Evolutionary conservation across 2,329 filamentous ascomycete genomes (phyloP).

Genomic region (Tolypocladium paradoxum): DNA sequence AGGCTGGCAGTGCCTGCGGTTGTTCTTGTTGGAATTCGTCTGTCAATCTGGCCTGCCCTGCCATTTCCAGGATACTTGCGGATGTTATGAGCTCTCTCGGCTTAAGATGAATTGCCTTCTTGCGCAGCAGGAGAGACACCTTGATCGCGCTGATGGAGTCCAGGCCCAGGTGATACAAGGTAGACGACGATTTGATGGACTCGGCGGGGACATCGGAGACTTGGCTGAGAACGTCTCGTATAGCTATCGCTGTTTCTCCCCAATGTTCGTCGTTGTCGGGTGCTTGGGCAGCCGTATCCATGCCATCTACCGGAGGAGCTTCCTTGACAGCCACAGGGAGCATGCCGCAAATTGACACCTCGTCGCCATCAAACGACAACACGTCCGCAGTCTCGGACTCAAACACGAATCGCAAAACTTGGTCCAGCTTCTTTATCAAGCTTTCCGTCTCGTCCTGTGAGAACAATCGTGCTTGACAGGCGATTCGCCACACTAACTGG

Average conservation of each 20-base stretch:
- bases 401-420: conserved; percentile 46
- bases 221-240: conserved; percentile 38
- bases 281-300: neutral
- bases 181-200: conserved; percentile 50
- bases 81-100: conserved; percentile 63
- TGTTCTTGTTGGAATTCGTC: neutral
- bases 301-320: neutral
- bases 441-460: conserved; percentile 30
- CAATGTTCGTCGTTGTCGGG: conserved; percentile 13
- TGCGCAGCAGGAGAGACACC: conserved; percentile 59
- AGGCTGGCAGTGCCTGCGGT: conserved; percentile 3
- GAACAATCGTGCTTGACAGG: conserved; percentile 50
- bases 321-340: conserved; percentile 13
- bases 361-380: conserved; percentile 38
- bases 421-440: conserved; percentile 50
- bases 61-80: conserved; percentile 55
- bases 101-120: conserved; percentile 47
- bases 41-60: conserved; percentile 13
- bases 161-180: conserved; percentile 73
- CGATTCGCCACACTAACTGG: conserved; percentile 57
- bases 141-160: conserved; percentile 92
- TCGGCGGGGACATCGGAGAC: conserved; percentile 50
- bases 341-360: conserved; percentile 57
- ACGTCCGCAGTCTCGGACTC: conserved; percentile 34
- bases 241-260: conserved; percentile 21